phyloP scores from a whole-genome alignment of 805 yeast genomes.

The Candida sphagnicola region DNA sequence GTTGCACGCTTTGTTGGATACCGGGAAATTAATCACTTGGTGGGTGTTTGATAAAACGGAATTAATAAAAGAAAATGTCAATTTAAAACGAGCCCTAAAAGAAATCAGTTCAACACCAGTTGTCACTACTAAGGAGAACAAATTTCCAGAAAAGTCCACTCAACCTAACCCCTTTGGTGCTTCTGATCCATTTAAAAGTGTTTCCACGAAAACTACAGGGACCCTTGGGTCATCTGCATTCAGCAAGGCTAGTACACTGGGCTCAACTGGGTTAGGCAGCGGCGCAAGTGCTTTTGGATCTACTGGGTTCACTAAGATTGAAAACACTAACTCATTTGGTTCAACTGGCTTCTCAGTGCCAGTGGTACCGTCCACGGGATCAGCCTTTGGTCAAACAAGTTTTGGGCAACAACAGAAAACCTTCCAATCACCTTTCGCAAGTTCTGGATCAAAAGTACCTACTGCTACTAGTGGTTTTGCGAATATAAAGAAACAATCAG shows the following conservation, averaged over 20 bases:
- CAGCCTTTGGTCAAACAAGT: constrained; percentile 12
- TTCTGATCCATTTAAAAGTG: constrained; percentile 1
- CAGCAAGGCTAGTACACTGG: background rate
- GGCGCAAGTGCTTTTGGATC: constrained; percentile 14
- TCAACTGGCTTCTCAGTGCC: constrained; percentile 9
- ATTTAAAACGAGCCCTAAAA: constrained; percentile 13
- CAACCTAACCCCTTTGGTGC: background rate
- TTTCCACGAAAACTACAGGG: too few species aligned
- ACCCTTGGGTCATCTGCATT: too few species aligned
- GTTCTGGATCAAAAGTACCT: constrained; percentile 10
- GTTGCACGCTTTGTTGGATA: constrained; percentile 56
- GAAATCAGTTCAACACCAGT: background rate
- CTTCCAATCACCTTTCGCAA: constrained; percentile 13
- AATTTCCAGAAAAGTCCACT: background rate
- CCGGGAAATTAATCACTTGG: constrained; percentile 63
- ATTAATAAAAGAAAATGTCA: constrained; percentile 33
- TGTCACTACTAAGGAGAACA: background rate
- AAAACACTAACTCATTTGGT: constrained; percentile 17
- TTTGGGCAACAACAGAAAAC: constrained; percentile 8
- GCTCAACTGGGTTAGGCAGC: too few species aligned
- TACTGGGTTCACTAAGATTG: constrained; percentile 10
- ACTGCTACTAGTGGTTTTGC: constrained; percentile 13
- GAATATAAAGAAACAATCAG: constrained; percentile 6
- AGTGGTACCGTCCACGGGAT: constrained; percentile 1
- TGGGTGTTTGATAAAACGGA: constrained; percentile 56